These are phyloP conservation scores for Aspergillus campestris DNA, from an alignment of 495 filamentous ascomycete species.

Conservation along the genomic window DNA sequence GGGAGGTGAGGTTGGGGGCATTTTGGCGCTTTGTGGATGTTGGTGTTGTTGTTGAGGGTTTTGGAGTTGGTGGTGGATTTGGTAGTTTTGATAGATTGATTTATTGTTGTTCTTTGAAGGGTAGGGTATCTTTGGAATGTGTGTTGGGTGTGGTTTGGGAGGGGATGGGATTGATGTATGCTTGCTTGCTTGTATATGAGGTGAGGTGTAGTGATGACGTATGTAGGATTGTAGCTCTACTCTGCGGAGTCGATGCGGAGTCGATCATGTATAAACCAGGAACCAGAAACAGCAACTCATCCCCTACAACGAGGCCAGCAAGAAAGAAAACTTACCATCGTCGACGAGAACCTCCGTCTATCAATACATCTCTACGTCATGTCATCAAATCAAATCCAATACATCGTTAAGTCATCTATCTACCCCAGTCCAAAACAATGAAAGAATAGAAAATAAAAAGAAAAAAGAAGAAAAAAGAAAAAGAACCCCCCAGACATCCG, in stretches of 20 bases:
- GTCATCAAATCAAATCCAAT: not conserved
- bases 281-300: not conserved
- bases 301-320: too few relatives aligned
- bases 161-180: not conserved
- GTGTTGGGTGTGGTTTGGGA: not conserved
- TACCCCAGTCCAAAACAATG: constrained; percentile 5
- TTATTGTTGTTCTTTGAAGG: not conserved
- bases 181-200: too few relatives aligned
- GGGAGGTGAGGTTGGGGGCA: too few relatives aligned
- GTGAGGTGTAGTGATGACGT: not conserved
- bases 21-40: constrained; percentile 11
- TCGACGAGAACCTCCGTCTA: too few relatives aligned
- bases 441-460: constrained; percentile 5
- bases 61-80: not conserved
- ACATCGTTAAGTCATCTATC: constrained; percentile 7
- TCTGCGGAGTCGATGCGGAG: not conserved
- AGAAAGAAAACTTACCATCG: too few relatives aligned
- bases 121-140: not conserved
- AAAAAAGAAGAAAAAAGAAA: constrained; percentile 3
- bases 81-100: not conserved
- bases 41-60: not conserved
- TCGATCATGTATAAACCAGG: not conserved
- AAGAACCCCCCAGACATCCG: constrained; percentile 2
- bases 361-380: too few relatives aligned
- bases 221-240: not conserved